Evolutionary conservation across 2,329 filamentous ascomycete genomes (phyloP).

Genomic region (Camillea tinctor): DNA sequence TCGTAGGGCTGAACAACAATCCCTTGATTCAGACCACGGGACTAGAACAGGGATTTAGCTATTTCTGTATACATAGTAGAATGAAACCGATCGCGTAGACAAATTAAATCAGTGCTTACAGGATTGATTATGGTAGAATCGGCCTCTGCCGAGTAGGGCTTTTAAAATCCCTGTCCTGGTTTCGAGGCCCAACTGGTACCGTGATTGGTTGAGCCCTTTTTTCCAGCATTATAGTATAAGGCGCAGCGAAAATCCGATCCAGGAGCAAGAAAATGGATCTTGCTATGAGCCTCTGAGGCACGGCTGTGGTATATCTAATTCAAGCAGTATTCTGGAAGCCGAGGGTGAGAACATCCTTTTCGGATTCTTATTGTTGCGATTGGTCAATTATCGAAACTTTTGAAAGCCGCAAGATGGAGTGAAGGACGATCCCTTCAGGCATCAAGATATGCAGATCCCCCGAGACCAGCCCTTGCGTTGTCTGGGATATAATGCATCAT

Average conservation of each 20-base stretch:
- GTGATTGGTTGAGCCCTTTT: not conserved
- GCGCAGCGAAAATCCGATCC: too few species aligned
- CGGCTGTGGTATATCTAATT: not conserved
- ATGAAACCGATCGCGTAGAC: not conserved
- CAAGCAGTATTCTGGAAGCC: not conserved
- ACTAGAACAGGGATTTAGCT: not conserved
- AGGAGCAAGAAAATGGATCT: not conserved
- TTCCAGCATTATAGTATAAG: not conserved
- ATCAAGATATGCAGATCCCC: conserved; percentile 12
- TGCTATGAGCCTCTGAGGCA: not conserved
- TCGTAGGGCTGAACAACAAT: not conserved
- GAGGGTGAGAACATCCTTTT: conserved; percentile 7
- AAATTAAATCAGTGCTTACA: not conserved
- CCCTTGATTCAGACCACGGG: not conserved
- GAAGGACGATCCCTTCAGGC: conserved; percentile 16
- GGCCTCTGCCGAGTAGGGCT: not conserved
- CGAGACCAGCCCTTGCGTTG: not conserved
- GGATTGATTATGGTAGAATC: not conserved
- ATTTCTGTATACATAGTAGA: not conserved
- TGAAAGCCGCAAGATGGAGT: conserved; percentile 2
- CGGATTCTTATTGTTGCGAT: conserved; percentile 8
- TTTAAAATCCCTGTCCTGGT: not conserved
- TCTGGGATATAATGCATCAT: not conserved
- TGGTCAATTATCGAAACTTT: conserved; percentile 1
- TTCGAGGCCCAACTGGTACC: not conserved